Conservation (phyloP, 176 grass and related monocot species). For the Musa acuminata region DNA sequence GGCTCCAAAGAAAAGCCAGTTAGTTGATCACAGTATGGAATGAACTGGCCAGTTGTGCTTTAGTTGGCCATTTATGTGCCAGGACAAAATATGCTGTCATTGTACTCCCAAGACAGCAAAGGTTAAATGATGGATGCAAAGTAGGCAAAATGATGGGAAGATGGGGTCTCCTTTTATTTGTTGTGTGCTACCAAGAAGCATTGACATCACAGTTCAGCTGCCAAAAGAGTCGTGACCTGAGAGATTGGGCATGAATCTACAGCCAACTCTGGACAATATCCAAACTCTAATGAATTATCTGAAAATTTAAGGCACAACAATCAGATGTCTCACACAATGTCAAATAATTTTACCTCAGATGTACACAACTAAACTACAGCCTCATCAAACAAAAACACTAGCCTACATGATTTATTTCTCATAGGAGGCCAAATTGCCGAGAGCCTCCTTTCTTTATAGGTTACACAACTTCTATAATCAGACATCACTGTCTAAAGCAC, state of each 20-base stretch:
- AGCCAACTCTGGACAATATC: not conserved
- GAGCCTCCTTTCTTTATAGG: not conserved
- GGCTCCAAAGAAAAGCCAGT: no score
- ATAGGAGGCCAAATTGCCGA: not conserved
- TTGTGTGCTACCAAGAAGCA: not conserved
- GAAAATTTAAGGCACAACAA: not conserved
- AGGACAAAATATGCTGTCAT: not conserved
- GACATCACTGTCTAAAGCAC: slow-evolving; percentile 62
- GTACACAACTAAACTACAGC: not conserved
- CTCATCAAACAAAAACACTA: not conserved
- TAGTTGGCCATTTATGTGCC: not conserved
- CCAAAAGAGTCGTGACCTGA: no score
- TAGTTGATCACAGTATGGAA: no score
- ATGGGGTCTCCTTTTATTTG: not conserved
- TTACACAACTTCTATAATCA: slow-evolving; percentile 23
- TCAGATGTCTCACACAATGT: not conserved
- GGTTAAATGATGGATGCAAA: not conserved
- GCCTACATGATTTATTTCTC: not conserved
- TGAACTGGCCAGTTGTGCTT: no score
- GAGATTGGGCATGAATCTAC: not conserved
- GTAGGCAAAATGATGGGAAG: not conserved
- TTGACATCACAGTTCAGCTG: not conserved
- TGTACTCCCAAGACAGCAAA: not conserved
- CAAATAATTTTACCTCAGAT: slow-evolving; percentile 1
- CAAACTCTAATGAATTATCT: not conserved